Base-by-base conservation (phyloP, 2,329 filamentous ascomycete genomes). In the Botrytis paeoniae region DNA sequence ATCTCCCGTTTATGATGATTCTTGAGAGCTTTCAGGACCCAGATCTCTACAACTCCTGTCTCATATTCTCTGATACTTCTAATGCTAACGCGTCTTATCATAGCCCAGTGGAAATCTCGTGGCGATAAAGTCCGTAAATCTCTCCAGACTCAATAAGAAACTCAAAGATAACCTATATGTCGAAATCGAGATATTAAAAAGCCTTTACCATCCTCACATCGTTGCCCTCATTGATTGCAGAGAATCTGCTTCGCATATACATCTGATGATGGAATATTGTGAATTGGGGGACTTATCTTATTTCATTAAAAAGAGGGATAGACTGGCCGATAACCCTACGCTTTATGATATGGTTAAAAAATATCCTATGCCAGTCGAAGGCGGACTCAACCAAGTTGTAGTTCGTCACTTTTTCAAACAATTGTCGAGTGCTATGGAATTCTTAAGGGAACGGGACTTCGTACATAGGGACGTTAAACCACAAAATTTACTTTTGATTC, bases 261-360 rank as follows among this genome's bases (percentile, higher is more conserved):
- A 99, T 83, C 88, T 99, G 73, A 91, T 98, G 76, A 99, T 98
- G 95, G 96, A 99, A 84, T 98, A 97, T 83, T 98, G 96, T 84
- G 94, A 97, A 81, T 88, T 99, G 59, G 95, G 96, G 35, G 96
- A 99, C 81, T 84, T 99, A 73, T 97, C 96, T 18, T 87, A 95
- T 71, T 98, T 99, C 83, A 98, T 99, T 84, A 97, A 96, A 86
- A 97, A 96, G 84, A 89, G 95, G 74, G 91, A 95, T 74, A 93
- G 91, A 80, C 88, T 98, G 63, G 88, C 87, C 62, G 92, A 91
- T 69, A 92, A 97, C 81, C 90, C 92, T 41, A 92, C 93, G 70
- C 96, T 95, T 5, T 89, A 90, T 80, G 94, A 97, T 78, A 95
- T 98, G 90, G 94, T 97, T 75, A 88, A 91, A 79, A 97, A 97